Evolutionary conservation across 768 basidiomycete species (phyloP), one percentile per base, ranked within the genome.

Genomic region (Pleurotus eryngii): DNA sequence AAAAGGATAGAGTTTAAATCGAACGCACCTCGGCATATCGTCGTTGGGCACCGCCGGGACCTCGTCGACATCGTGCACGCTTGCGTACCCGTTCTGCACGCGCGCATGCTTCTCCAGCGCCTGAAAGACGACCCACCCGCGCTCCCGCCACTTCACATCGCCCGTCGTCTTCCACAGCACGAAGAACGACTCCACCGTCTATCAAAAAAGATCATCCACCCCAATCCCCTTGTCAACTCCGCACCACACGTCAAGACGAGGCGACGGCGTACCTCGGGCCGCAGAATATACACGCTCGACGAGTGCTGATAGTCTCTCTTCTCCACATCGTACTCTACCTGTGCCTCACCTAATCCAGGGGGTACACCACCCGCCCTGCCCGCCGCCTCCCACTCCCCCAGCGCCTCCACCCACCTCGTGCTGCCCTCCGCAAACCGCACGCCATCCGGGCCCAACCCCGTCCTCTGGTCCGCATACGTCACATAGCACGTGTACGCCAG

Each of bases 121-220:
- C 61, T 86, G 73, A 63, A 89, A 92, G 39, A 91, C 81, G 30
- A 65, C 68, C 88, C 89, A 90, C 2, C 85, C 89, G 50, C 83
- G 80, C 46, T 83, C 77, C 61, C 90, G 78, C 90, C 90, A 92
- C 56, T 76, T 80, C 37, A 65, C 65, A 63, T 92, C 80, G 0
- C 86, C 82, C 2, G 90, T 92, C 8, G 81, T 78, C 47, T 81
- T 81, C 84, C 85, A 92, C 55, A 92, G 67, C n/a, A 90, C 64
- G 65, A 85, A 90, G 55, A 92, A 68, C 9, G 85, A 86, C 66
- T 92, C 90, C 5, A 92, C 63, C 7, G 90, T 83, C 89, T 92
- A 62, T 14, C 14, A 24, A 42, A 24, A 18, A 14, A n/a, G 22
- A 12, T 22, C 17, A 3, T 58, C 18, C 62, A 30, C 5, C 39